These are phyloP conservation scores for Calonectria pseudoreteaudii DNA, from an alignment of 2,329 filamentous ascomycete species.

Conservation along the genomic window DNA sequence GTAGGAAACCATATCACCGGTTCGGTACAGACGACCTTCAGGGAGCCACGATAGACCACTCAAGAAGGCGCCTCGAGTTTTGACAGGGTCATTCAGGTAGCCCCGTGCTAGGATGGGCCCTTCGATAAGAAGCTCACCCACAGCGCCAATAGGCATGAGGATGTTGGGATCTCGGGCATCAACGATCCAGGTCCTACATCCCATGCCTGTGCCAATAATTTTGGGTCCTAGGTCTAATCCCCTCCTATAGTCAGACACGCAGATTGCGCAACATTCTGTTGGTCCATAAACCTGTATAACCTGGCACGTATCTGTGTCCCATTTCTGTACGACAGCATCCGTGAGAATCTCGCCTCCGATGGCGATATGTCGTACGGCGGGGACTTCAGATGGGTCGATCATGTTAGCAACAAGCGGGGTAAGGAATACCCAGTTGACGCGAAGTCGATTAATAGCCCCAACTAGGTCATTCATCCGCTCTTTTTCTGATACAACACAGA, in stretches of 20 bases:
- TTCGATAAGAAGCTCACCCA: conserved; percentile 11
- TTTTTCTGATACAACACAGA: conserved; percentile 35
- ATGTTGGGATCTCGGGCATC: neutral
- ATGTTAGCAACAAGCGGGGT: conserved; percentile 8
- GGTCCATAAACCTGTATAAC: conserved; percentile 5
- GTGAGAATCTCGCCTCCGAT: neutral
- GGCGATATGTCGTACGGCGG: neutral
- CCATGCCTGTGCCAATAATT: neutral
- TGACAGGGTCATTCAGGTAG: conserved; percentile 3
- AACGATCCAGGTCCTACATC: conserved; percentile 1
- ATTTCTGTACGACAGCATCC: neutral
- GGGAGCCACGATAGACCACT: neutral
- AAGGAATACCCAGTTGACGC: conserved; percentile 27
- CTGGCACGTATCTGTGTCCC: neutral
- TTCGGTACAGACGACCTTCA: conserved; percentile 3
- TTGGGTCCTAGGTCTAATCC: neutral
- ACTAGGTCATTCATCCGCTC: conserved; percentile 29
- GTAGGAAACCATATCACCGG: conserved; percentile 16
- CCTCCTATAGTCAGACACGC: neutral
- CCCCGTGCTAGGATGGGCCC: conserved; percentile 3
- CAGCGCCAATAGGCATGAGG: conserved; percentile 2
- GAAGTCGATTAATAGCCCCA: conserved; percentile 26
- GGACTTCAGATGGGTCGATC: neutral
- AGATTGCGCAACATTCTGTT: neutral
- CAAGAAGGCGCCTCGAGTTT: neutral